These are phyloP conservation scores for Oryza nivara DNA, from an alignment of 176 grass and related monocot species.

Conservation along the genomic window DNA sequence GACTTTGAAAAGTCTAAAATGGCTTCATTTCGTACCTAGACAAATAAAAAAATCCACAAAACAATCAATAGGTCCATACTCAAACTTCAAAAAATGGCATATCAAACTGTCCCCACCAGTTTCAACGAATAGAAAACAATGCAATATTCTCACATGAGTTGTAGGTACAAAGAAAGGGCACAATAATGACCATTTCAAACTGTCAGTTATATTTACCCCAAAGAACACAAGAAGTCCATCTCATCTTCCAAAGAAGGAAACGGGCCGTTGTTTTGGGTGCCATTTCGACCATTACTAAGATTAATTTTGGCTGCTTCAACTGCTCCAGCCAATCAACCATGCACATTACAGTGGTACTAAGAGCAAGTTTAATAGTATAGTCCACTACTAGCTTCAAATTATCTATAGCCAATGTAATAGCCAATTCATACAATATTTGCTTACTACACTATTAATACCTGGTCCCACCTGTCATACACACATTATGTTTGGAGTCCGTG, in stretches of 20 bases:
- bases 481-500: too few relatives aligned
- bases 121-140: neutral
- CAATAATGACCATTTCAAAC: neutral
- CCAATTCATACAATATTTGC: too few relatives aligned
- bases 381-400: too few relatives aligned
- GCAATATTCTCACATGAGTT: neutral
- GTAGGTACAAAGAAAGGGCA: neutral
- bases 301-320: neutral
- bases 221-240: constrained; percentile 7
- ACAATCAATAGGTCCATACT: neutral
- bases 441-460: too few relatives aligned
- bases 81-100: too few relatives aligned
- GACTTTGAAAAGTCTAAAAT: neutral
- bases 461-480: too few relatives aligned
- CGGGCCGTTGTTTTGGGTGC: neutral
- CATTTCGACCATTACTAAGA: neutral
- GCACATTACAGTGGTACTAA: neutral
- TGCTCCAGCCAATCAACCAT: neutral
- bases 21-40: neutral
- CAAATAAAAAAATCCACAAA: neutral
- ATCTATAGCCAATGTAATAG: too few relatives aligned
- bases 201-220: neutral
- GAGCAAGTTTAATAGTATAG: too few relatives aligned
- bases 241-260: constrained; percentile 27
- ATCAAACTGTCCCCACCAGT: neutral